Evolutionary conservation across 1,139 yeast species (phyloP).

Genomic region (Yamadazyma jaroonii): DNA sequence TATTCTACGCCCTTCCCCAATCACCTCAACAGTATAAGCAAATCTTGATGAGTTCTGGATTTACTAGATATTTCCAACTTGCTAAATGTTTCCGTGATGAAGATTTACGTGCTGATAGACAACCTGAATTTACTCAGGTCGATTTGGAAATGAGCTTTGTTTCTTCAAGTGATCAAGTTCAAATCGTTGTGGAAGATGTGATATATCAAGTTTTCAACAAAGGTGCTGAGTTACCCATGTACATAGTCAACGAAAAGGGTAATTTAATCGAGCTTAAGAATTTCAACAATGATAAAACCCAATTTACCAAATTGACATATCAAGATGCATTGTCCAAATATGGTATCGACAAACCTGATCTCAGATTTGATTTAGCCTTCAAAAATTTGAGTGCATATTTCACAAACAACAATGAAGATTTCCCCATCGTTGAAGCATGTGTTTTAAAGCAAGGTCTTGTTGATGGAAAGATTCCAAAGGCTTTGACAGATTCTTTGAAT

Average conservation of each 20-base stretch:
- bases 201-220: conserved; percentile 56
- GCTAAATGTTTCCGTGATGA: conserved; percentile 96
- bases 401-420: conserved; percentile 27
- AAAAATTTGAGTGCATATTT: conserved; percentile 44
- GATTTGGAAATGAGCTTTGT: conserved; percentile 94
- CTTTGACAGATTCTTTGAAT: conserved; percentile 38
- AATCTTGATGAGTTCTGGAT: conserved; percentile 89
- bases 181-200: conserved; percentile 57
- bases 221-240: conserved; percentile 39
- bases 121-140: conserved; percentile 95
- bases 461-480: conserved; percentile 25
- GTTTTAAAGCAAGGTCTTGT: conserved; percentile 53
- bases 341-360: conserved; percentile 95
- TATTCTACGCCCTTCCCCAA: conserved; percentile 90
- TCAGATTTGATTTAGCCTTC: conserved; percentile 61
- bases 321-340: conserved; percentile 64
- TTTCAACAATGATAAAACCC: conserved; percentile 14
- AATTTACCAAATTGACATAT: conserved; percentile 54
- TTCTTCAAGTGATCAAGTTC: conserved; percentile 61
- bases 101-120: conserved; percentile 91
- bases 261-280: conserved; percentile 22
- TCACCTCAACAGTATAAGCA: conserved; percentile 98
- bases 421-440: conserved; percentile 71
- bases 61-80: conserved; percentile 79
- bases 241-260: conserved; percentile 25